These are phyloP conservation scores for Steccherinum ochraceum DNA, from an alignment of 768 basidiomycete genomes.

Conservation along the genomic window DNA sequence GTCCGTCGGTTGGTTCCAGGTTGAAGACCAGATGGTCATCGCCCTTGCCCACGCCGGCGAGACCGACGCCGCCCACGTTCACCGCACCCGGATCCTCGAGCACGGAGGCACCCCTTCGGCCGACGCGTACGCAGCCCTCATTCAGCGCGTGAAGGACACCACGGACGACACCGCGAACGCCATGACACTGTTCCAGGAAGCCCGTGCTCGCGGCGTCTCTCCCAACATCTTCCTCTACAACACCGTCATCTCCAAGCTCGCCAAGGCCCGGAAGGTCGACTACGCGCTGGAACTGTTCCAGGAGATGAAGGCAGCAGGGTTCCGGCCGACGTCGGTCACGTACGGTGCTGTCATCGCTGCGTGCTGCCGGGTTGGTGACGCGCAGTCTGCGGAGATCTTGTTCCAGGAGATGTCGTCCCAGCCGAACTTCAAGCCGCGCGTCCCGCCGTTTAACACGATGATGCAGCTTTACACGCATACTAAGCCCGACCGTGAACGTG, in stretches of 20 bases:
- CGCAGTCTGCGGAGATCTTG: conserved; percentile 68
- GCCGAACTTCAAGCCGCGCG: conserved; percentile 75
- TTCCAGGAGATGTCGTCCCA: conserved; percentile 80
- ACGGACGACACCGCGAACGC: conserved; percentile 94
- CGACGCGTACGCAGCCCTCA: conserved; percentile 89
- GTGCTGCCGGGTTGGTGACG: conserved; percentile 90
- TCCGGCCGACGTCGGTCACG: conserved; percentile 78
- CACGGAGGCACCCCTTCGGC: conserved; percentile 75
- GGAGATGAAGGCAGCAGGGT: conserved; percentile 64
- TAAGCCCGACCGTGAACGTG: conserved; percentile 78
- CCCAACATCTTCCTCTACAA: conserved; percentile 93
- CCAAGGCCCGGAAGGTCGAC: conserved; percentile 92
- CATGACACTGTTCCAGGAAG: conserved; percentile 76
- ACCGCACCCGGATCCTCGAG: conserved; percentile 72
- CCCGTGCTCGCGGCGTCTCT: conserved; percentile 55
- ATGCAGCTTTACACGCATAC: conserved; percentile 93
- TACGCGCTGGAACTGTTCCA: conserved; percentile 83
- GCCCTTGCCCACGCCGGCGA: conserved; percentile 79
- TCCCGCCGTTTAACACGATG: conserved; percentile 98
- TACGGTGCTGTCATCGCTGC: conserved; percentile 94
- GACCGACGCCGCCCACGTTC: conserved; percentile 72
- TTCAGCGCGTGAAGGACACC: conserved; percentile 83
- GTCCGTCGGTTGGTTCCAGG: conserved; percentile 55
- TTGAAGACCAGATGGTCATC: conserved; percentile 90
- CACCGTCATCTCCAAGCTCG: conserved; percentile 93